phyloP scores from a whole-genome alignment of 2,329 filamentous ascomycete genomes.

The Juglanconis juglandina region DNA sequence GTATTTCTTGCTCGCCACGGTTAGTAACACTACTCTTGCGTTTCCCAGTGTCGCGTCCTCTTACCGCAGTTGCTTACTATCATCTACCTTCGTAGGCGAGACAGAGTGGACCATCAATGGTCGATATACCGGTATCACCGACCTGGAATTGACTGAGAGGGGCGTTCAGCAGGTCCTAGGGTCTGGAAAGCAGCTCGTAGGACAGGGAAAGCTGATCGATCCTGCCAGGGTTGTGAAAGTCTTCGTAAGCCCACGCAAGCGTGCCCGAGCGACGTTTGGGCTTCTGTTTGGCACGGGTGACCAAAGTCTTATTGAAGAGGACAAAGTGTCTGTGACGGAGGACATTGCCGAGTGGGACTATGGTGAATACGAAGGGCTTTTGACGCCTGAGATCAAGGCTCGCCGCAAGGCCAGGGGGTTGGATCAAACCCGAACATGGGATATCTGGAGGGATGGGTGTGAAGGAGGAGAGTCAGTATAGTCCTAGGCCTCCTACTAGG shows the following conservation, averaged over 20 bases:
- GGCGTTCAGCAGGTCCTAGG: conserved; percentile 42
- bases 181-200: conserved; percentile 45
- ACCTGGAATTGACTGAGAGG: conserved; percentile 37
- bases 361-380: conserved; percentile 58
- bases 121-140: conserved; percentile 42
- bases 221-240: conserved; percentile 43
- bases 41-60: too few relatives aligned
- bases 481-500: too few relatives aligned
- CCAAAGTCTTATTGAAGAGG: conserved; percentile 4
- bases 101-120: conserved; percentile 47
- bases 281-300: conserved; percentile 34
- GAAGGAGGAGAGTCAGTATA: conserved; percentile 48
- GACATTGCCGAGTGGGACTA: conserved; percentile 60
- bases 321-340: conserved; percentile 45
- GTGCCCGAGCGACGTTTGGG: conserved; percentile 47
- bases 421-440: conserved; percentile 44
- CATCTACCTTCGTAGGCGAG: conserved; percentile 15
- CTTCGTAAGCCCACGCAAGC: conserved; percentile 46
- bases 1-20: conserved; percentile 37
- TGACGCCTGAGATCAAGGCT: conserved; percentile 44
- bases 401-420: conserved; percentile 37
- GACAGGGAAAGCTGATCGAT: conserved; percentile 48
- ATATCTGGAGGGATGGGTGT: conserved; percentile 58
- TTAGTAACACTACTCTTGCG: conserved; percentile 16
- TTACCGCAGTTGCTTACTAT: not conserved